Conservation (phyloP, 257 asterid species). For the Rauvolfia tetraphylla region DNA sequence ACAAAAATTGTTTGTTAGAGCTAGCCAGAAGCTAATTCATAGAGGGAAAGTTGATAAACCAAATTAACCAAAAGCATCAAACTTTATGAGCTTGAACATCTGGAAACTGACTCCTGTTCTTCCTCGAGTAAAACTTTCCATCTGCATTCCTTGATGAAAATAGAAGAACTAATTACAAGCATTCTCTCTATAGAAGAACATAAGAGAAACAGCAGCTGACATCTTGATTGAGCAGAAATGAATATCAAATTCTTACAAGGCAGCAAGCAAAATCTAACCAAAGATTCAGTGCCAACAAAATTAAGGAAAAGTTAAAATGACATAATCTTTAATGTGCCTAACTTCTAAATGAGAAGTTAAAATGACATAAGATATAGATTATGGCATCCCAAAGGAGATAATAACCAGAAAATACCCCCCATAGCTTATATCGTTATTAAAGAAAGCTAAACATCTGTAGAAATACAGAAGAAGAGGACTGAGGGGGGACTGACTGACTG, state of each 20-base stretch:
- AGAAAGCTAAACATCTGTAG: background rate
- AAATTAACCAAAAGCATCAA: background rate
- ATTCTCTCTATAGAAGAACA: background rate
- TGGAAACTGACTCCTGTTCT: background rate
- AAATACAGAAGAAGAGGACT: slow-evolving; percentile 18
- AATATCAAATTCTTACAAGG: background rate
- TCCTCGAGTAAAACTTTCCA: background rate
- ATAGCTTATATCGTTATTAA: background rate
- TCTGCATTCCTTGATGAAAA: background rate
- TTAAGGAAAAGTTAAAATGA: background rate
- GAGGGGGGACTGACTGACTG: slow-evolving; percentile 34
- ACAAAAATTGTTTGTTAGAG: background rate
- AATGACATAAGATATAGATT: background rate
- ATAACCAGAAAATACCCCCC: background rate
- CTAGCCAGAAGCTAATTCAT: background rate
- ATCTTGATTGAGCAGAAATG: background rate
- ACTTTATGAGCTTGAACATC: background rate
- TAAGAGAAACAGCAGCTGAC: background rate
- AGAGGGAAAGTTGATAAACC: background rate
- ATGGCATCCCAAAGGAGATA: background rate
- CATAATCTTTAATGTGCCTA: background rate
- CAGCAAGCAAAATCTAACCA: background rate
- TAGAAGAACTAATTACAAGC: background rate
- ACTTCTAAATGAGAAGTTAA: background rate
- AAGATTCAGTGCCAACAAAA: background rate